Evolutionary conservation across 2,329 filamentous ascomycete species (phyloP).

Genomic region (Bimuria novae-zelandiae): DNA sequence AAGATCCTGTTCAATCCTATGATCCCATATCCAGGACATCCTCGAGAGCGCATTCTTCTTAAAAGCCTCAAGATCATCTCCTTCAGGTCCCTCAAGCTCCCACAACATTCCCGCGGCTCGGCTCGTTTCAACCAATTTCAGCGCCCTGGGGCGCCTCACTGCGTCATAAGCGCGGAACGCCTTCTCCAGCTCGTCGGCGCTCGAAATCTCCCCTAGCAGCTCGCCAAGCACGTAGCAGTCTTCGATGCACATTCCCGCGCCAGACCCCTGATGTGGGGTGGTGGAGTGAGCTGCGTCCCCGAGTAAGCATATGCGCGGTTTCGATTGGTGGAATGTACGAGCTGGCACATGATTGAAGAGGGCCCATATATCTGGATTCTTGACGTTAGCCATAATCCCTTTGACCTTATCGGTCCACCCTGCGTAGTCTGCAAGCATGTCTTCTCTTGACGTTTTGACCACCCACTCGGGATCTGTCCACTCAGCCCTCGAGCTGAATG

Average conservation of each 20-base stretch:
- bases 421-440: constrained; percentile 34
- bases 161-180: constrained; percentile 48
- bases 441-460: constrained; percentile 26
- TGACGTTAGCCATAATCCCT: constrained; percentile 40
- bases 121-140: constrained; percentile 48
- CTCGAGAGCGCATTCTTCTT: constrained; percentile 33
- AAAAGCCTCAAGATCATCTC: constrained; percentile 43
- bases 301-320: constrained; percentile 49
- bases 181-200: constrained; percentile 23
- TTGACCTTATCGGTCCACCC: constrained; percentile 27
- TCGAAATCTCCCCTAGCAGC: constrained; percentile 36
- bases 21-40: constrained; percentile 50
- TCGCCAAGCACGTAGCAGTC: constrained; percentile 54
- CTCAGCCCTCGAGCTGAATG: constrained; percentile 24
- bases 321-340: constrained; percentile 42
- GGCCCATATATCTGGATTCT: constrained; percentile 54
- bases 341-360: constrained; percentile 55
- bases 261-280: constrained; percentile 59
- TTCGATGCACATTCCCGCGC: constrained; percentile 61
- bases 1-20: constrained; percentile 40
- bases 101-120: constrained; percentile 47
- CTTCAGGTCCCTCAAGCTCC: constrained; percentile 41
- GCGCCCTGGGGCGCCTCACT: constrained; percentile 45
- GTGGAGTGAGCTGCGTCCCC: constrained; percentile 63
- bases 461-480: constrained; percentile 35